phyloP scores from a whole-genome alignment of 805 yeast genomes.

The Pichia heedii region DNA sequence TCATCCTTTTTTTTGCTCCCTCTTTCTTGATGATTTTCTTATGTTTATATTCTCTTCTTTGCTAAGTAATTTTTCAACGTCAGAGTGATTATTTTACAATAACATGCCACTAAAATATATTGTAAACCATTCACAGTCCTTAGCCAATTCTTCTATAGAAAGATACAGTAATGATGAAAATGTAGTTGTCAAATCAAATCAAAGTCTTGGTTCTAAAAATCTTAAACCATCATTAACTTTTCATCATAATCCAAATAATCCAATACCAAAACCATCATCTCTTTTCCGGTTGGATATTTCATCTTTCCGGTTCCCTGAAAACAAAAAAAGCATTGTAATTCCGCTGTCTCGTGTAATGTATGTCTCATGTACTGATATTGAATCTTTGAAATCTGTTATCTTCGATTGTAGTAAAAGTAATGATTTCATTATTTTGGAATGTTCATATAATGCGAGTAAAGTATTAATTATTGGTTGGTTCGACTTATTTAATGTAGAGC shows the following conservation, averaged over 20 bases:
- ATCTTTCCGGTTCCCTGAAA: too few relatives aligned
- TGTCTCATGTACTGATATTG: not conserved
- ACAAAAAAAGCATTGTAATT: too few relatives aligned
- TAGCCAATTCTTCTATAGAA: too few relatives aligned
- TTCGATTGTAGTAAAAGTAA: not conserved
- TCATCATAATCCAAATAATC: not conserved
- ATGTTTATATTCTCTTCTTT: not conserved
- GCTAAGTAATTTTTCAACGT: too few relatives aligned
- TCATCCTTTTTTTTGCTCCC: too few relatives aligned
- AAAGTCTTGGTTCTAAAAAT: not conserved
- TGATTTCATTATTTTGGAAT: not conserved
- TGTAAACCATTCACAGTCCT: not conserved
- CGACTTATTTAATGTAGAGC: constrained; percentile 18
- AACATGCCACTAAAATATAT: not conserved
- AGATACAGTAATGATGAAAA: not conserved
- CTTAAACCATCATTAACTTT: not conserved
- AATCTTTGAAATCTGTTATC: not conserved
- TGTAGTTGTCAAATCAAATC: not conserved
- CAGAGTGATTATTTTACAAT: not conserved
- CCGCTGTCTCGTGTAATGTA: not conserved
- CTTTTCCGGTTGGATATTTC: not conserved
- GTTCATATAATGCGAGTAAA: not conserved
- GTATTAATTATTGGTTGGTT: constrained; percentile 21
- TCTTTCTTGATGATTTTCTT: too few relatives aligned
- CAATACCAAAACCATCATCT: not conserved